Percentiles rank a stretch among this genome's conserved stretches.
Evolutionary conservation across 805 yeast species (phyloP).

Genomic region (Starmerella potacharoeniae): DNA sequence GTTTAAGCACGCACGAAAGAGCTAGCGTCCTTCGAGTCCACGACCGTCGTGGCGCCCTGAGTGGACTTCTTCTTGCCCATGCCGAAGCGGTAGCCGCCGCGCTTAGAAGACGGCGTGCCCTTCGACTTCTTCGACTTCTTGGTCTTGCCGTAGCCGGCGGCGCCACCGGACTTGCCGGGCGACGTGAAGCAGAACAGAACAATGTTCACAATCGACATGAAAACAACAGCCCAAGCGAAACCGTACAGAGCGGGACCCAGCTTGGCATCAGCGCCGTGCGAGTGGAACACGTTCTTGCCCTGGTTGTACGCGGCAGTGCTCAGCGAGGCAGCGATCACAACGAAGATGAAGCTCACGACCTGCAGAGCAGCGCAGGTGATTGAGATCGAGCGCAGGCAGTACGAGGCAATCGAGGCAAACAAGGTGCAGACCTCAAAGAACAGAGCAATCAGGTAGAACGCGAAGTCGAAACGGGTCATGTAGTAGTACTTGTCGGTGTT

Average conservation of each 20-base stretch:
- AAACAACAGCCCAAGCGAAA: slow-evolving; percentile 50
- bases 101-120: slow-evolving; percentile 51
- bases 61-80: slow-evolving; percentile 21
- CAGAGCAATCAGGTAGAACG: slow-evolving; percentile 49
- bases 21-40: slow-evolving; percentile 23
- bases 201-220: slow-evolving; percentile 25
- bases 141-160: slow-evolving; percentile 64
- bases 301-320: slow-evolving; percentile 70
- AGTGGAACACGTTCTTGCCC: slow-evolving; percentile 57
- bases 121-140: slow-evolving; percentile 50
- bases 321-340: slow-evolving; percentile 48
- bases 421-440: slow-evolving; percentile 42
- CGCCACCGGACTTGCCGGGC: slow-evolving; percentile 81
- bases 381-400: slow-evolving; percentile 23
- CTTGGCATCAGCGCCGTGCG: slow-evolving; percentile 29
- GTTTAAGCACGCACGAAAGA: slow-evolving; percentile 24
- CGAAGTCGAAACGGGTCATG: slow-evolving; percentile 57
- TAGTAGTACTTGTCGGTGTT: slow-evolving; percentile 47
- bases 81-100: slow-evolving; percentile 23
- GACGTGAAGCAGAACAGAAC: slow-evolving; percentile 40
- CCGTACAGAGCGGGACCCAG: slow-evolving; percentile 37
- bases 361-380: slow-evolving; percentile 23
- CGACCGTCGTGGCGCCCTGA: slow-evolving; percentile 11
- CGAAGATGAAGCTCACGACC: slow-evolving; percentile 25
- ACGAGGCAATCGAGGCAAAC: slow-evolving; percentile 26